A percentile compares a stretch with the other conserved stretches of the same genome.
Conservation (phyloP, 768 basidiomycete species). For the Fomitopsis pulvina region DNA sequence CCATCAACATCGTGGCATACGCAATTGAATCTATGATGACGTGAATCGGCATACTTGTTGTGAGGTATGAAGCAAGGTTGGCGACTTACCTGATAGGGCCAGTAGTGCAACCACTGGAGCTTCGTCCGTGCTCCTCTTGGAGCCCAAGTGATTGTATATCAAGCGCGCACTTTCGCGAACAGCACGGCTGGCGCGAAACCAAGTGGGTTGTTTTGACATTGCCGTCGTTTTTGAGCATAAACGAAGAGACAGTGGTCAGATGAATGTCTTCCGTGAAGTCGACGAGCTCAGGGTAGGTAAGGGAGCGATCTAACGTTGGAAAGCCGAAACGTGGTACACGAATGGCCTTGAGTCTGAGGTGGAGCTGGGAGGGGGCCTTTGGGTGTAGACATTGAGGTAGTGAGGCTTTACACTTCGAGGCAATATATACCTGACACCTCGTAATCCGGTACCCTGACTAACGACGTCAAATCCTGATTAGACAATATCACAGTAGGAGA, state of each 20-base stretch:
- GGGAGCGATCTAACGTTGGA: conserved; percentile 26
- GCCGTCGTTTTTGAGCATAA: conserved; percentile 12
- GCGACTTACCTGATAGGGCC: conserved; percentile 9
- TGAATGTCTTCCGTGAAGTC: conserved; percentile 27
- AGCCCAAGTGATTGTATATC: conserved; percentile 10
- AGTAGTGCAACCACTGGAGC: conserved; percentile 21
- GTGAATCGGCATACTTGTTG: neutral
- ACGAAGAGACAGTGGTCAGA: conserved; percentile 28
- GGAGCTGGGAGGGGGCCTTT: too few relatives aligned
- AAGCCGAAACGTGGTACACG: neutral
- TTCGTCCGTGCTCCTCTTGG: too few relatives aligned
- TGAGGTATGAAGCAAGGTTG: neutral
- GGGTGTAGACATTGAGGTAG: too few relatives aligned
- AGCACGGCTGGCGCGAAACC: conserved; percentile 19
- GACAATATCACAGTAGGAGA: too few relatives aligned
- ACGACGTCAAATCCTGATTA: too few relatives aligned
- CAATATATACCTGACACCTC: too few relatives aligned
- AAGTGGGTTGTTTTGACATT: conserved; percentile 15
- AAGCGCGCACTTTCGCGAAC: conserved; percentile 21
- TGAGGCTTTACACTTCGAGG: too few relatives aligned
- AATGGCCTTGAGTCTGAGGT: too few relatives aligned
- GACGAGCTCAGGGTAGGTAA: conserved; percentile 26
- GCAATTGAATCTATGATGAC: conserved; percentile 19
- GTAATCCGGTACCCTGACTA: too few relatives aligned
- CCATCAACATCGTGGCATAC: conserved; percentile 13